These are phyloP conservation scores for Gomphus bonarii DNA, from an alignment of 1,284 basidiomycete species.

Conservation along the genomic window DNA sequence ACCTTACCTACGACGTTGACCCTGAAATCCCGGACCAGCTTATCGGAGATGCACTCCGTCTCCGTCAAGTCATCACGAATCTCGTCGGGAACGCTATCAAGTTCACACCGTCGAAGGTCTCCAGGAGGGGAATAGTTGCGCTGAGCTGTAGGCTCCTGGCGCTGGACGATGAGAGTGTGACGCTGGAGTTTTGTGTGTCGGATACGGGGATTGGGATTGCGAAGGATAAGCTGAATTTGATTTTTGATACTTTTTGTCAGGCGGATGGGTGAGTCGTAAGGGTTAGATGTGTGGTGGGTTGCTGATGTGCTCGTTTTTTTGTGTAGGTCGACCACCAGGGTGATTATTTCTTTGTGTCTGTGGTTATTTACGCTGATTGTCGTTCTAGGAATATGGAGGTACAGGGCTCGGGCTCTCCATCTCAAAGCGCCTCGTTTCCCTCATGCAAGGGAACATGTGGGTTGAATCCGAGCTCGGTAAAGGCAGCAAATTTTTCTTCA, in stretches of 20 bases:
- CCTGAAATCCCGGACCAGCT: conserved; percentile 94
- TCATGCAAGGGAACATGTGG: conserved; percentile 99
- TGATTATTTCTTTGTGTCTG: neutral
- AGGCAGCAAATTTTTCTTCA: conserved; percentile 97
- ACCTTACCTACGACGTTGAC: conserved; percentile 95
- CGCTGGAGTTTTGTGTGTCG: conserved; percentile 93
- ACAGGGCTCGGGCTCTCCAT: conserved; percentile 96
- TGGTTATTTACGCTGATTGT: neutral
- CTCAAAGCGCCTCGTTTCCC: conserved; percentile 88
- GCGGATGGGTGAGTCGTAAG: conserved; percentile 96
- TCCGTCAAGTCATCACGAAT: conserved; percentile 92
- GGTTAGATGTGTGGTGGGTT: no score
- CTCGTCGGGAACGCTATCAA: conserved; percentile 93
- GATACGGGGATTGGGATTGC: conserved; percentile 99
- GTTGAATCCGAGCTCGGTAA: conserved; percentile 89
- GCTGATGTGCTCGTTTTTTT: no score
- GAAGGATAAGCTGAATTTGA: conserved; percentile 96
- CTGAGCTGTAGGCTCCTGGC: conserved; percentile 76
- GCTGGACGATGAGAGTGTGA: conserved; percentile 68
- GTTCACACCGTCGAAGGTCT: conserved; percentile 78
- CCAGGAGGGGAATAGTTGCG: conserved; percentile 83
- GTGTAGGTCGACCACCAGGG: conserved; percentile 2
- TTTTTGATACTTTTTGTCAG: conserved; percentile 99
- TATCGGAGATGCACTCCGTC: conserved; percentile 90
- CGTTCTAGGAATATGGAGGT: conserved; percentile 85